Evolutionary conservation across 1,284 basidiomycete genomes (phyloP), one percentile per base, ranked within the genome.

Genomic region (Cryptococcus sp.): DNA sequence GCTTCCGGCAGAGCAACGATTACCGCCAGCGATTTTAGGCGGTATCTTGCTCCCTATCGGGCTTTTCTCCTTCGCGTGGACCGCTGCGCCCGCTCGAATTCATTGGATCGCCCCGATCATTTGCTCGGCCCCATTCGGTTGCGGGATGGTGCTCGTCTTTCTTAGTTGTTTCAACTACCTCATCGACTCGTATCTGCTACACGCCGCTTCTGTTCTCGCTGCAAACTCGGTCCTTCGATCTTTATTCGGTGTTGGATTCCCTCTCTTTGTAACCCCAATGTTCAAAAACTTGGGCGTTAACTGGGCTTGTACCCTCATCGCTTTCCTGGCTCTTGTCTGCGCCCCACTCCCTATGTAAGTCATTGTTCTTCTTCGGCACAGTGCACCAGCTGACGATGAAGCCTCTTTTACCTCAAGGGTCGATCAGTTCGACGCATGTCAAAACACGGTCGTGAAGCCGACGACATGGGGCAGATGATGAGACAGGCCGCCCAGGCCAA

Each of bases 151-250:
- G n/a, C 46, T 69, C 7, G 59, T 66, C 50, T 65, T 69, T 53
- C 54, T 67, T 19, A 61, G 56, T n/a, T 21, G 56, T 44, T 52
- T 64, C 46, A 54, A 52, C 16, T 63, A 85, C 73, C 76, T 85
- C 52, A 83, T 85, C 78, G 83, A 84, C 61, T 74, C 80, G 1
- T 85, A 84, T 70, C 76, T 76, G 22, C 73, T 83, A 24, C 83
- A 82, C 62, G 83, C 81, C 57, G 57, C 56, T 3, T 62, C 56
- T 10, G 60, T 63, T 23, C 54, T 61, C n/a, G 61, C 57, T 16
- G 57, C 61, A 49, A 86, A 85, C 37, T 82, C 86, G 23, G 80
- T 89, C 41, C 69, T 86, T 19, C 82, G 86, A 52, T 85, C 82
- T 2, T 74, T 80, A 4, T 80, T 84, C 57, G 86, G 84, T 18